phyloP scores from a whole-genome alignment of 495 filamentous ascomycete genomes.

The Coniosporium apollinis region DNA sequence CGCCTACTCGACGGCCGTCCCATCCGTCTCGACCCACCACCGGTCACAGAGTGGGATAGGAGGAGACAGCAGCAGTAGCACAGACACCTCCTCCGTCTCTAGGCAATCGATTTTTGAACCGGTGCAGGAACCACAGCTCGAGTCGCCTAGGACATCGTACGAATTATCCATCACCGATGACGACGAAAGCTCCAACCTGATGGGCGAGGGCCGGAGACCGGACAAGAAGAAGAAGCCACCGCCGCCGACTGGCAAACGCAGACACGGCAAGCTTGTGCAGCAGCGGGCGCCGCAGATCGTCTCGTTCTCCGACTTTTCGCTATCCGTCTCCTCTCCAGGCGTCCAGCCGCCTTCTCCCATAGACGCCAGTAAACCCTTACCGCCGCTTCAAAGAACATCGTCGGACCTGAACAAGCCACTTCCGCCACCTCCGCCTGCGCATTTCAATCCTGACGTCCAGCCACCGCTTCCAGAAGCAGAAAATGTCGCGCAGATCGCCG shows the following conservation, averaged over 20 bases:
- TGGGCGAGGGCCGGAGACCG: conserved; percentile 8
- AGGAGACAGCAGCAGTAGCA: conserved; percentile 22
- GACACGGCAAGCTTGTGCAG: conserved; percentile 15
- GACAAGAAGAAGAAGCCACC: conserved; percentile 14
- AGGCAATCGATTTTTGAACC: conserved; percentile 22
- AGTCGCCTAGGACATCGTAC: conserved; percentile 21
- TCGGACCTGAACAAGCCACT: conserved; percentile 25
- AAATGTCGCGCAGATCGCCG: neutral
- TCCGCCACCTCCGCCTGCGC: conserved; percentile 12
- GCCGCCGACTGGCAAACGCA: conserved; percentile 17
- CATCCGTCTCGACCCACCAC: conserved; percentile 3
- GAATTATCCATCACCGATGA: conserved; percentile 16
- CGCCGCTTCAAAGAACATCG: conserved; percentile 5
- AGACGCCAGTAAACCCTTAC: neutral
- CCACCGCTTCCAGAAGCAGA: conserved; percentile 1
- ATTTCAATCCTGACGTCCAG: conserved; percentile 1
- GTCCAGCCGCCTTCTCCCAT: conserved; percentile 2
- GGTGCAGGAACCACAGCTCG: conserved; percentile 14
- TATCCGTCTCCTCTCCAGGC: conserved; percentile 8
- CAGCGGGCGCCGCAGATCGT: conserved; percentile 19
- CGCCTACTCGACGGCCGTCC: neutral
- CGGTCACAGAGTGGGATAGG: conserved; percentile 2
- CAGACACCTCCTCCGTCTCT: conserved; percentile 23
- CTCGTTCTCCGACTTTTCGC: conserved; percentile 21
- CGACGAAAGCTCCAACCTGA: conserved; percentile 14